These are phyloP conservation scores for Phytophthora meadii DNA, from an alignment of 352 stramenopile species.

Conservation along the genomic window DNA sequence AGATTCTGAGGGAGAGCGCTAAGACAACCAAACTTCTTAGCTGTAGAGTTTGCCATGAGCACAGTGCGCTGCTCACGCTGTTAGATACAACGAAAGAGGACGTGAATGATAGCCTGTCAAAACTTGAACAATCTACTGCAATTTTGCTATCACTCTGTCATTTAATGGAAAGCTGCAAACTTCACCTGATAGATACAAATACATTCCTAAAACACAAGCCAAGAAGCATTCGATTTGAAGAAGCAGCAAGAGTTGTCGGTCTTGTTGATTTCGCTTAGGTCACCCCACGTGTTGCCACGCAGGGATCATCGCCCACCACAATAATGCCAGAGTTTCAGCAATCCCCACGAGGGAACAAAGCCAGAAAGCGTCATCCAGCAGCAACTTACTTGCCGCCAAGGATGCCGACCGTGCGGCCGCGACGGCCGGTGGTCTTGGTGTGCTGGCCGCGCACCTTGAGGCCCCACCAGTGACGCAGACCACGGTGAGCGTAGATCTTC, in stretches of 20 bases:
- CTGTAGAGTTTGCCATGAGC: constrained; percentile 19
- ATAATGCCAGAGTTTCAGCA: constrained; percentile 73
- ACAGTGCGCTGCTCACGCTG: constrained; percentile 8
- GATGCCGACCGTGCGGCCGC: constrained; percentile 83
- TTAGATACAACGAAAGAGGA: constrained; percentile 8
- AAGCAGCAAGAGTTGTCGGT: constrained; percentile 48
- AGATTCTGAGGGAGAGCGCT: neutral
- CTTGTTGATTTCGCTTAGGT: constrained; percentile 48
- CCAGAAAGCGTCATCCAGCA: constrained; percentile 31
- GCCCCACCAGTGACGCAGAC: constrained; percentile 99
- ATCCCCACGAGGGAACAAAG: constrained; percentile 56
- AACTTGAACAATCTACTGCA: constrained; percentile 19
- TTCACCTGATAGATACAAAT: constrained; percentile 11
- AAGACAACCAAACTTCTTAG: constrained; percentile 5
- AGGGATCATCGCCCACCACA: constrained; percentile 42
- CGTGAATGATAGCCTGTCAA: constrained; percentile 4
- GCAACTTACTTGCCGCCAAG: constrained; percentile 85
- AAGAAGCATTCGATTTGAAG: constrained; percentile 26
- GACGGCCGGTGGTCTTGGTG: constrained; percentile 99
- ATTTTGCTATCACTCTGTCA: constrained; percentile 11
- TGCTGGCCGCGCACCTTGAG: constrained; percentile 99
- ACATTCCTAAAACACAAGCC: constrained; percentile 17
- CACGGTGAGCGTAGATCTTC: constrained; percentile 99
- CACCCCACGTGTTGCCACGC: constrained; percentile 29
- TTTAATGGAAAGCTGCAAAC: neutral